Base-by-base conservation (phyloP, 2,329 filamentous ascomycete species). In the Beauveria pseudobassiana region DNA sequence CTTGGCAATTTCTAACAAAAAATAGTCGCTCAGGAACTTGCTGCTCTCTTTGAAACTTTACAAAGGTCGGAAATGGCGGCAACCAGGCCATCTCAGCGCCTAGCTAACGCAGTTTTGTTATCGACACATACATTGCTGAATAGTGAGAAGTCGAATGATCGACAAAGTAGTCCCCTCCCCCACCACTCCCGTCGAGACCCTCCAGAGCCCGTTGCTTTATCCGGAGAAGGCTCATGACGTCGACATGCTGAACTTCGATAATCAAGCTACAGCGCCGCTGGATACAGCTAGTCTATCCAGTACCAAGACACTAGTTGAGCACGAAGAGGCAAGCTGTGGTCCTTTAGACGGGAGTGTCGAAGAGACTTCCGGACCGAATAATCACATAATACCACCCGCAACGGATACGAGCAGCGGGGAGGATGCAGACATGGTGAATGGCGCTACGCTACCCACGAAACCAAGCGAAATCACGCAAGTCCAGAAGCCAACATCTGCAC, bases 61-160 rank as follows among this genome's bases (percentile, higher is more conserved):
- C 86, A 88, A 63, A 82, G 79, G 1, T 86, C 88, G 1, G 76
- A 83, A 5, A 78, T 80, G 46, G 75, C 80, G 12, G 87, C 82
- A 18, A 85, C 93, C 34, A 84, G 81, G 49, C 92, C 92, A 1
- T 86, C 87, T 3, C 87, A 89, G 67, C 85, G 91, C 65, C 81
- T 97, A 40, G 92, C 92, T 28, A 87, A 91, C 55, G 83, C 93
- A 45, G 92, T 92, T 1, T 79, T 96, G 24, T 84, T 90, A 1
- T 79, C 79, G 3, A 80, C 77, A 0, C 73, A 74, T 48, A 74
- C 73, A 1, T 67, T 76, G 5, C 68, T 76, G 5, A 71, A 71
- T 26, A 69, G 71, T 28, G 74, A 73, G 59, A 66, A 68, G 58
- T 51, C 68, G 12, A 54, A 65, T 4, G 71, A 73, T 53, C 42